Conservation (phyloP, 1,284 basidiomycete genomes). For the Moniliella sp. region DNA sequence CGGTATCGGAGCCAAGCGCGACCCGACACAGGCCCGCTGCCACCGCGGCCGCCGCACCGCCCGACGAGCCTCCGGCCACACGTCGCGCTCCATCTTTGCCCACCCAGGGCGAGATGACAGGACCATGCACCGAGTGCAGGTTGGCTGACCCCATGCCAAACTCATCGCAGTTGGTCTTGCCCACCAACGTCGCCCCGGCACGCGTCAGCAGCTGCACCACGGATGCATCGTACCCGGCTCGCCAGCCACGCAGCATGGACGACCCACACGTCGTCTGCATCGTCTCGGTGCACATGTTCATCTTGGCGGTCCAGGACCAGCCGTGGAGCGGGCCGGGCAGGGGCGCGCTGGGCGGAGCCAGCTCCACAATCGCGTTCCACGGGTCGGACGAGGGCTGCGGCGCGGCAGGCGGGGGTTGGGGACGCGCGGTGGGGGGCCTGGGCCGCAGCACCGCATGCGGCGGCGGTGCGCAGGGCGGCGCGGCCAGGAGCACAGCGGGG, state of each 20-base stretch:
- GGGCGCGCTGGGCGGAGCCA: not conserved
- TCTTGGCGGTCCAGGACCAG: not conserved
- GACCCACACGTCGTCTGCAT: not conserved
- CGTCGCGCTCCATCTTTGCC: constrained; percentile 32
- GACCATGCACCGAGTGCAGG: constrained; percentile 15
- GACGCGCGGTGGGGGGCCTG: no score
- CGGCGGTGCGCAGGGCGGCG: no score
- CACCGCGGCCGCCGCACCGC: constrained; percentile 26
- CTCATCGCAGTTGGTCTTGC: constrained; percentile 88
- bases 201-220: constrained; percentile 48
- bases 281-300: not conserved
- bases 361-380: not conserved
- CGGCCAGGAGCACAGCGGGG: no score
- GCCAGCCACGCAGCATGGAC: not conserved
- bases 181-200: constrained; percentile 52
- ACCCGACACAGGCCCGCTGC: constrained; percentile 15
- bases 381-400: no score
- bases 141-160: constrained; percentile 73
- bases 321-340: not conserved
- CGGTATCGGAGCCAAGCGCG: constrained; percentile 79
- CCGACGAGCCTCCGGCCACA: constrained; percentile 39
- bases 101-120: constrained; percentile 16
- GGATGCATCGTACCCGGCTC: constrained; percentile 54
- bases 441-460: no score
- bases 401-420: no score